Evolutionary conservation across 1,284 basidiomycete genomes (phyloP).

Genomic region (Boletellus sp.): DNA sequence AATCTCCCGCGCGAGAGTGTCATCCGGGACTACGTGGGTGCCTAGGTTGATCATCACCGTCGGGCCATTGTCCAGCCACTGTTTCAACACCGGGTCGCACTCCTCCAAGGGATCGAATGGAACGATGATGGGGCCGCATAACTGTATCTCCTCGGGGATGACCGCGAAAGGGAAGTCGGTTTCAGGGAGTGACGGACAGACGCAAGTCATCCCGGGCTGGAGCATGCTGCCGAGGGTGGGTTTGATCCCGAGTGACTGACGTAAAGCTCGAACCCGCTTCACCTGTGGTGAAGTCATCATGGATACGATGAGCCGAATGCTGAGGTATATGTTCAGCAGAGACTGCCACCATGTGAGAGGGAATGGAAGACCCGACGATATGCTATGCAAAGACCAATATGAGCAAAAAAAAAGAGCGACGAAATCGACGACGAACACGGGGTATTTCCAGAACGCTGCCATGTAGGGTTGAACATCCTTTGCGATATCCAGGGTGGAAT

Average conservation of each 20-base stretch:
- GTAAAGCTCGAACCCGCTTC: neutral
- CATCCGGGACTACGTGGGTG: no score
- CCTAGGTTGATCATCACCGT: conserved; percentile 4
- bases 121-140: conserved; percentile 2
- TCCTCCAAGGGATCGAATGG: conserved; percentile 4
- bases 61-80: conserved; percentile 1
- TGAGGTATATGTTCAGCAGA: conserved; percentile 4
- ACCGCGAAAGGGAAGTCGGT: neutral
- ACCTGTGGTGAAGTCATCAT: neutral
- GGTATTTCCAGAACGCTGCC: neutral
- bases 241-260: neutral
- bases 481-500: neutral
- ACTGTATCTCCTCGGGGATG: conserved; percentile 1
- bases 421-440: neutral
- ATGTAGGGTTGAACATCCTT: neutral
- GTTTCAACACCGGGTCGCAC: neutral
- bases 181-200: neutral
- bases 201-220: neutral
- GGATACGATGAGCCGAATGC: neutral
- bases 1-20: no score
- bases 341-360: conserved; percentile 5
- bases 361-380: neutral
- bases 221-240: neutral
- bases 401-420: neutral
- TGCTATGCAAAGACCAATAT: neutral